phyloP scores from a whole-genome alignment of 306 rosid genomes.

The Senna tora region DNA sequence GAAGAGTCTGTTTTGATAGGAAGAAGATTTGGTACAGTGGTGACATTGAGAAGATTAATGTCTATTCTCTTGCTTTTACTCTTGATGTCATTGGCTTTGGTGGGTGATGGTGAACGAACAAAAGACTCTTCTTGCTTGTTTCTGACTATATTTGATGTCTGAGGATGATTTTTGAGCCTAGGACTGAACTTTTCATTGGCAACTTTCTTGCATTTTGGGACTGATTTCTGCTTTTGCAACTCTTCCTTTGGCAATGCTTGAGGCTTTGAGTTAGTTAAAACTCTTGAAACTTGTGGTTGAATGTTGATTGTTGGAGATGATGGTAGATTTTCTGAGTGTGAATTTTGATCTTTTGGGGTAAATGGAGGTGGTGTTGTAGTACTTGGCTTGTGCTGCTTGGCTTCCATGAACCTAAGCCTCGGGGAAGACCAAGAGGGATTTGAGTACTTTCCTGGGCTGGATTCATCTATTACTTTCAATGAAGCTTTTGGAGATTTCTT shows the following conservation, averaged over 20 bases:
- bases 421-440: conserved; percentile 48
- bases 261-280: conserved; percentile 46
- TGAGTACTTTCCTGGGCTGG: conserved; percentile 49
- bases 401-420: conserved; percentile 54
- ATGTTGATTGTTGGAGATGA: conserved; percentile 39
- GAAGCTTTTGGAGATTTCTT: conserved; percentile 46
- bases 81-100: conserved; percentile 51
- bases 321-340: conserved; percentile 37
- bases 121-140: conserved; percentile 75
- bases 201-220: conserved; percentile 38
- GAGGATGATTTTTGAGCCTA: conserved; percentile 51
- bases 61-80: conserved; percentile 63
- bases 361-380: conserved; percentile 31
- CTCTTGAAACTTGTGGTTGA: conserved; percentile 42
- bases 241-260: conserved; percentile 35
- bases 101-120: conserved; percentile 55
- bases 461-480: conserved; percentile 40
- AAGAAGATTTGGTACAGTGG: conserved; percentile 57
- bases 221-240: conserved; percentile 31
- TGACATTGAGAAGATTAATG: conserved; percentile 51
- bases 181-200: conserved; percentile 44
- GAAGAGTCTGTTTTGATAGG: conserved; percentile 46
- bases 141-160: conserved; percentile 45
- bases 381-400: conserved; percentile 44
- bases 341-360: conserved; percentile 48